These are phyloP conservation scores for Simplicillium aogashimaense DNA, from an alignment of 2,329 filamentous ascomycete genomes.

Conservation along the genomic window DNA sequence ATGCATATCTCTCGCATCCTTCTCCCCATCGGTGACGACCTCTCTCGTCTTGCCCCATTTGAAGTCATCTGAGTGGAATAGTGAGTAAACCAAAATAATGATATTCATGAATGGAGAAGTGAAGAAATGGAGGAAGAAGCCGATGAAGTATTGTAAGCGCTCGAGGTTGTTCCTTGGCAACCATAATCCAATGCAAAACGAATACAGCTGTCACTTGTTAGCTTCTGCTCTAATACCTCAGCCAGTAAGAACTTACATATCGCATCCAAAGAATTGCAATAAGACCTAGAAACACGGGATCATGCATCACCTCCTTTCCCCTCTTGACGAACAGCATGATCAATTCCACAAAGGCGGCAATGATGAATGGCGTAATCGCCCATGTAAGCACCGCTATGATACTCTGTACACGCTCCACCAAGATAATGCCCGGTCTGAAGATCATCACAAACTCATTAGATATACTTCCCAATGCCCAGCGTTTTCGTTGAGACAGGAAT, in stretches of 20 bases:
- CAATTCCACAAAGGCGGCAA: slow-evolving; percentile 26
- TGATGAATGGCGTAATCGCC: slow-evolving; percentile 33
- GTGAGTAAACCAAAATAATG: slow-evolving; percentile 28
- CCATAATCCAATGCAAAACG: slow-evolving; percentile 31
- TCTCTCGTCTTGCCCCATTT: slow-evolving; percentile 35
- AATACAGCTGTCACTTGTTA: slow-evolving; percentile 22
- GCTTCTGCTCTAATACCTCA: background rate
- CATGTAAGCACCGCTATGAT: slow-evolving; percentile 35
- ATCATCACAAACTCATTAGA: slow-evolving; percentile 39
- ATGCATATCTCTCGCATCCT: no score
- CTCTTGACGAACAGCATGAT: slow-evolving; percentile 22
- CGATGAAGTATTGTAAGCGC: slow-evolving; percentile 25
- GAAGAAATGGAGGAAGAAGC: slow-evolving; percentile 24
- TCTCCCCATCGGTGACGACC: slow-evolving; percentile 16
- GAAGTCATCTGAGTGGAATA: slow-evolving; percentile 32
- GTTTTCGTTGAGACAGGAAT: slow-evolving; percentile 37
- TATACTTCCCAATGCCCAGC: slow-evolving; percentile 37
- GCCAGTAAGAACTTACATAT: slow-evolving; percentile 25
- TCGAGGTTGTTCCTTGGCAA: slow-evolving; percentile 27
- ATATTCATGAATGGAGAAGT: slow-evolving; percentile 33
- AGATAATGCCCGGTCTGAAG: slow-evolving; percentile 28
- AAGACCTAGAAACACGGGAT: slow-evolving; percentile 26
- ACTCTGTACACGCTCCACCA: slow-evolving; percentile 33
- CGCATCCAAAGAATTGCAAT: slow-evolving; percentile 25
- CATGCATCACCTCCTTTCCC: slow-evolving; percentile 20